phyloP scores from a whole-genome alignment of 1,139 yeast genomes.

The Sugiyamaella xylanicola region DNA sequence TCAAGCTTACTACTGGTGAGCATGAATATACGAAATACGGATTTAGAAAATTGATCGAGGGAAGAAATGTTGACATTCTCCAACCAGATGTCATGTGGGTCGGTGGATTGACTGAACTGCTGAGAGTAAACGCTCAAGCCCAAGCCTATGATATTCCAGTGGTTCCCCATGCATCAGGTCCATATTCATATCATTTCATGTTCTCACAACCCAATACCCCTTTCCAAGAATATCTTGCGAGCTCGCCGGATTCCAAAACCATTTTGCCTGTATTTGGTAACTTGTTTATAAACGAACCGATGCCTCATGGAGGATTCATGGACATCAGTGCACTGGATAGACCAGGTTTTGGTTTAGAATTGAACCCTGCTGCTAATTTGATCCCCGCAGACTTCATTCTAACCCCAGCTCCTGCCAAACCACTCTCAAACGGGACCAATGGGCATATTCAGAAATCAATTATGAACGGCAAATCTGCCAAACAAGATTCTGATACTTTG shows the following conservation, averaged over 20 bases:
- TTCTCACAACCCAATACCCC: constrained; percentile 53
- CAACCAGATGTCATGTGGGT: constrained; percentile 60
- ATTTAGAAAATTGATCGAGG: constrained; percentile 52
- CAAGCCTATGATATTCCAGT: constrained; percentile 56
- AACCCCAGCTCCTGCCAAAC: constrained; percentile 47
- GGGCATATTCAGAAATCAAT: constrained; percentile 2
- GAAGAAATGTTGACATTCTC: constrained; percentile 50
- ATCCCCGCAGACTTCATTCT: constrained; percentile 47
- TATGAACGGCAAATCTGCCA: background rate
- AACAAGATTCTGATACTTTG: background rate
- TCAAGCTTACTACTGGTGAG: constrained; percentile 55
- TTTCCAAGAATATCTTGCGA: constrained; percentile 54
- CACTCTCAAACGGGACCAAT: constrained; percentile 31
- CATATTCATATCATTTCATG: constrained; percentile 54
- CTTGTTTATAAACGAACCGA: constrained; percentile 51
- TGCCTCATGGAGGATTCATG: constrained; percentile 49
- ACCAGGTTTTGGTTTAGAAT: constrained; percentile 53
- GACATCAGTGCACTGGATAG: constrained; percentile 43
- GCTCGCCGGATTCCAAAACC: constrained; percentile 51
- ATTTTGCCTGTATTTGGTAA: constrained; percentile 53
- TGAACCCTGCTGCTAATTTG: constrained; percentile 48
- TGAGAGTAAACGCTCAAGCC: constrained; percentile 52
- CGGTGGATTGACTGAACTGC: constrained; percentile 53
- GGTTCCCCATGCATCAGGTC: constrained; percentile 56
- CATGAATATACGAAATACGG: constrained; percentile 55